Evolutionary conservation across 176 grass and related monocot genomes (phyloP).

Genomic region (Chloris gayana): DNA sequence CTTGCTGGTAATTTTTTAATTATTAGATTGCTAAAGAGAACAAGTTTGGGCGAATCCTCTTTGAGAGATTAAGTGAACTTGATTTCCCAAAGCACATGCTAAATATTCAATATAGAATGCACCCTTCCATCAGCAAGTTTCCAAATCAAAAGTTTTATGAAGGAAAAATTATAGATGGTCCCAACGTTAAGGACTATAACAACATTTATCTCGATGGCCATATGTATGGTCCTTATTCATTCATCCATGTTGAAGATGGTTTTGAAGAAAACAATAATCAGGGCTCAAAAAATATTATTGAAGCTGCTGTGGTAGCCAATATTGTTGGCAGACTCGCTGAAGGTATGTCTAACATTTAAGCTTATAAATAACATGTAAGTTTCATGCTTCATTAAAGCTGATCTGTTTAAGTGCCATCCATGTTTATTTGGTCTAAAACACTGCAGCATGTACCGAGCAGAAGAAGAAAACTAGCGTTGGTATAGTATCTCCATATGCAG

Average conservation of each 20-base stretch:
- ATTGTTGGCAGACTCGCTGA: constrained; percentile 38
- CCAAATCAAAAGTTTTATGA: constrained; percentile 45
- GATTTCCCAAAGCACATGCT: constrained; percentile 40
- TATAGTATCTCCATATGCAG: constrained; percentile 51
- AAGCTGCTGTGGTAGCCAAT: constrained; percentile 17
- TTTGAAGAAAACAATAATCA: neutral
- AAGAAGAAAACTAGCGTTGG: constrained; percentile 26
- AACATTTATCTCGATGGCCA: neutral
- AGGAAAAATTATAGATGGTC: constrained; percentile 25
- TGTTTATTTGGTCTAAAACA: constrained; percentile 12
- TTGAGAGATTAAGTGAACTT: constrained; percentile 39
- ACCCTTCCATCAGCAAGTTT: constrained; percentile 52
- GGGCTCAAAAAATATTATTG: constrained; percentile 44
- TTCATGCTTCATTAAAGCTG: neutral
- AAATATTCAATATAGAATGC: constrained; percentile 64
- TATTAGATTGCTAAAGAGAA: constrained; percentile 39
- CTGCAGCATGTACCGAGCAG: neutral
- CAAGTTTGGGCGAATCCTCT: constrained; percentile 45
- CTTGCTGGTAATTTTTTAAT: neutral
- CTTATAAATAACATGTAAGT: neutral
- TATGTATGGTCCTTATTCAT: constrained; percentile 47
- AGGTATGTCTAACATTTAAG: constrained; percentile 32
- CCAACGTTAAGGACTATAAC: constrained; percentile 15
- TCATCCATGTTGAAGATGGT: constrained; percentile 48
- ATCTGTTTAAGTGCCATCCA: neutral